Evolutionary conservation across 1,284 basidiomycete genomes (phyloP).

Genomic region (Meira nashicola): DNA sequence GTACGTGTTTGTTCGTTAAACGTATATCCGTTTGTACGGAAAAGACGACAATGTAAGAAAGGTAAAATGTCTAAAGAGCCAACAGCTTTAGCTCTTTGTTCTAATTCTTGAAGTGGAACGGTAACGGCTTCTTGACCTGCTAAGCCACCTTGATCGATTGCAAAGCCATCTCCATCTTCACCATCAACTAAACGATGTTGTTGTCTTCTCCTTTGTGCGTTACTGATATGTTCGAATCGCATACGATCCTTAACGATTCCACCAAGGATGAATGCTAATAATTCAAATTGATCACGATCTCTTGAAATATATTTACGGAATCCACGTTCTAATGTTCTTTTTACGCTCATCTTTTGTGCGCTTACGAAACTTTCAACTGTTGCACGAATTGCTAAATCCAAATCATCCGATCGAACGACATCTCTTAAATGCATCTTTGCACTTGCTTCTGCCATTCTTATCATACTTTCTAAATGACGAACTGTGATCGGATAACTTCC

Average conservation of each 20-base stretch:
- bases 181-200: conserved; percentile 16
- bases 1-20: conserved; percentile 36
- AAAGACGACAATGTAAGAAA: conserved; percentile 79
- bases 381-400: conserved; percentile 93
- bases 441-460: conserved; percentile 96
- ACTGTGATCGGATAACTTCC: conserved; percentile 98
- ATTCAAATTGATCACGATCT: conserved; percentile 85
- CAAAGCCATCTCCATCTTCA: conserved; percentile 13
- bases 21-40: conserved; percentile 82
- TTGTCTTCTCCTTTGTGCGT: conserved; percentile 58
- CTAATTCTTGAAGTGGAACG: conserved; percentile 45
- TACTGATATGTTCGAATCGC: conserved; percentile 59
- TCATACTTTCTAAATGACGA: conserved; percentile 96
- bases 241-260: conserved; percentile 92
- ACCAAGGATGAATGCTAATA: conserved; percentile 88
- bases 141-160: too few relatives aligned
- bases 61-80: conserved; percentile 85
- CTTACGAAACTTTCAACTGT: conserved; percentile 90
- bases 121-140: conserved; percentile 19
- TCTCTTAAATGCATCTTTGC: conserved; percentile 98
- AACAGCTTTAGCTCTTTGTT: conserved; percentile 72
- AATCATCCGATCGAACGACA: conserved; percentile 90
- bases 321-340: conserved; percentile 83
- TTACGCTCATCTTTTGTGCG: conserved; percentile 96
- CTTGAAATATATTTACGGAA: conserved; percentile 97